Evolutionary conservation across 2,329 filamentous ascomycete species (phyloP), one percentile per base, ranked within the genome.

Genomic region (Coniochaeta ligniaria): DNA sequence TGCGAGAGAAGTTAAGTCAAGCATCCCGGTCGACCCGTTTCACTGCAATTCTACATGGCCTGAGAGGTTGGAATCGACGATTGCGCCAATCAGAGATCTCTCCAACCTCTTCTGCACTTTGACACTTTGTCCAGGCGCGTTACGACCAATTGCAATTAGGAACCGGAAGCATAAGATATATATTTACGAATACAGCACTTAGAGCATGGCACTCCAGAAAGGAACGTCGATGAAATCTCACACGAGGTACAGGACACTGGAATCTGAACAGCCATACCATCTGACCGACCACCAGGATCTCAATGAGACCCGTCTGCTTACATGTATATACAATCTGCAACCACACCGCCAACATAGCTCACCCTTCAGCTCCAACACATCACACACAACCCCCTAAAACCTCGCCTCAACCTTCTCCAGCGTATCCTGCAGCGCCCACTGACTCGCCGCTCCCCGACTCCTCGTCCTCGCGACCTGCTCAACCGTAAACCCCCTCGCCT

Each of bases 401-500:
- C 71, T 67, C 3, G 72, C 64, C 73, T 89, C 79, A n/a, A 93
- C 90, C 76, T 89, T 91, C 73, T 86, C 78, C 74, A 86, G 78
- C 6, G 83, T 87, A 71, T 96, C 91, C 70, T 88, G 85, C 76
- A 96, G 68, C 56, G 93, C 93, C 87, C 89, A 96, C 22, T 86
- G 85, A 70, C 83, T 88, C 55, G 73, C 74, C 67, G 80, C 74
- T 45, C 78, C 83, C 75, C 83, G 88, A 79, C 88, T 92, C 70
- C 89, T 88, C 67, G 92, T 84, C 24, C 85, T 83, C 45, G 76
- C 77, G 63, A 87, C 88, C 78, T 97, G 92, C 65, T 81, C 85
- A 63, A 83, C 83, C 0, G 92, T 96, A 74, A 96, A 96, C 1
- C 92, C 93, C 79, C 88, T 92, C 16, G 94, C 94, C 75, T 90